phyloP scores from a whole-genome alignment of 2,329 filamentous ascomycete genomes.

The Colletotrichum horii region DNA sequence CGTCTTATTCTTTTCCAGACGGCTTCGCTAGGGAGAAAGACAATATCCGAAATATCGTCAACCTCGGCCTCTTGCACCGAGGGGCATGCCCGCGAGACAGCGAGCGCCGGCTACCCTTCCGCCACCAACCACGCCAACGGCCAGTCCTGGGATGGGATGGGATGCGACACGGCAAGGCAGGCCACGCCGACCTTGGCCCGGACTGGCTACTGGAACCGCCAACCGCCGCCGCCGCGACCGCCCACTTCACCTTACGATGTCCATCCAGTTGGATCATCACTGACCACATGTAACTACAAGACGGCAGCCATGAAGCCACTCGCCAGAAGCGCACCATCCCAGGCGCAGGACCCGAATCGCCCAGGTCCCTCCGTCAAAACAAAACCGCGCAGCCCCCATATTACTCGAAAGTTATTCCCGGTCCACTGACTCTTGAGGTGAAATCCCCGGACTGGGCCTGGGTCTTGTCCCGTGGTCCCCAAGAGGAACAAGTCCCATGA shows the following conservation, averaged over 20 bases:
- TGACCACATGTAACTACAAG: neutral
- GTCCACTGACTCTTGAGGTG: neutral
- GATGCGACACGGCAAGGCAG: neutral
- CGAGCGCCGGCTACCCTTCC: neutral
- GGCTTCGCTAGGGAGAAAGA: neutral
- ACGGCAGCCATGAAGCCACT: neutral
- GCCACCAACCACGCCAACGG: neutral
- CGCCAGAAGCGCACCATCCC: neutral
- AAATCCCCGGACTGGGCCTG: neutral
- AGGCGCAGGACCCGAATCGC: neutral
- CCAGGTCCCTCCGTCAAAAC: neutral
- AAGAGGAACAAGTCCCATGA: neutral
- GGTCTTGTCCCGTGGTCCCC: neutral
- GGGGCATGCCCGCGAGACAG: neutral
- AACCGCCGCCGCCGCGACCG: neutral
- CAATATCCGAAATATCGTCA: constrained; percentile 14
- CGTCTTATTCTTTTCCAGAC: neutral
- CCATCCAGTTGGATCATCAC: neutral
- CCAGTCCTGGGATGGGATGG: neutral
- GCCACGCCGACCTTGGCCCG: neutral
- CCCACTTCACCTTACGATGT: neutral
- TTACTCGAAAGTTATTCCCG: neutral
- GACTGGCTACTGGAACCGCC: constrained; percentile 1
- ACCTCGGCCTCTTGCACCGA: constrained; percentile 5
- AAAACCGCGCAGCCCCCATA: constrained; percentile 4